These are phyloP conservation scores for Fusarium sacchari DNA, from an alignment of 2,329 filamentous ascomycete species.

Conservation along the genomic window DNA sequence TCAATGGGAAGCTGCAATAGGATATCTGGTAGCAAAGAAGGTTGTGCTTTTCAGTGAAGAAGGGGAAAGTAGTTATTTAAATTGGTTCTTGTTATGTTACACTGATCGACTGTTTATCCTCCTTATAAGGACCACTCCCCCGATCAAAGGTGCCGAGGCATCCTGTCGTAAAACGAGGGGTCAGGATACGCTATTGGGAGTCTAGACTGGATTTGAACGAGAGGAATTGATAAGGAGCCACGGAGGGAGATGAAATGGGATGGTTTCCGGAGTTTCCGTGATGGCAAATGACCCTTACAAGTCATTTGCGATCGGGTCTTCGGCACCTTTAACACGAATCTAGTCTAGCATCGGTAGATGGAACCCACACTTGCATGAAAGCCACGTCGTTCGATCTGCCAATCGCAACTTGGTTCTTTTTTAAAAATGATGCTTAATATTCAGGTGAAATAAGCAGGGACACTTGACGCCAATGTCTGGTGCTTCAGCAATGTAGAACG, in stretches of 20 bases:
- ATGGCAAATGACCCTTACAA: not conserved
- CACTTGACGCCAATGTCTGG: fast-evolving
- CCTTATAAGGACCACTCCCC: not conserved
- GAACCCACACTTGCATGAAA: not conserved
- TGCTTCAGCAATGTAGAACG: not conserved
- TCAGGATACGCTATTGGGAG: not conserved
- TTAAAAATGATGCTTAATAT: not conserved
- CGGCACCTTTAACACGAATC: not conserved
- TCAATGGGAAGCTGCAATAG: too few species aligned
- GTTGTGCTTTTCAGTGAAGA: fast-evolving
- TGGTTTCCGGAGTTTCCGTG: not conserved
- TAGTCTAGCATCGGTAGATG: not conserved
- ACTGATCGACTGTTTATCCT: not conserved
- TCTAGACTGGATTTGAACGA: not conserved
- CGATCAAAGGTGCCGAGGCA: not conserved
- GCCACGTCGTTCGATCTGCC: not conserved
- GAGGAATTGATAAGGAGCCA: not conserved
- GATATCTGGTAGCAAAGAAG: fast-evolving
- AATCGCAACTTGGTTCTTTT: not conserved
- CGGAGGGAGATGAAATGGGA: not conserved
- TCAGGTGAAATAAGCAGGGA: too few species aligned
- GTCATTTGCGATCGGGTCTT: not conserved
- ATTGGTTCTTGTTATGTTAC: fast-evolving
- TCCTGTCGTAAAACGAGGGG: not conserved
- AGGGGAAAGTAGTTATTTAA: not conserved